These are phyloP conservation scores for Ambispora gerdemannii DNA, from an alignment of 192 early-diverging fungal genomes.

Conservation along the genomic window DNA sequence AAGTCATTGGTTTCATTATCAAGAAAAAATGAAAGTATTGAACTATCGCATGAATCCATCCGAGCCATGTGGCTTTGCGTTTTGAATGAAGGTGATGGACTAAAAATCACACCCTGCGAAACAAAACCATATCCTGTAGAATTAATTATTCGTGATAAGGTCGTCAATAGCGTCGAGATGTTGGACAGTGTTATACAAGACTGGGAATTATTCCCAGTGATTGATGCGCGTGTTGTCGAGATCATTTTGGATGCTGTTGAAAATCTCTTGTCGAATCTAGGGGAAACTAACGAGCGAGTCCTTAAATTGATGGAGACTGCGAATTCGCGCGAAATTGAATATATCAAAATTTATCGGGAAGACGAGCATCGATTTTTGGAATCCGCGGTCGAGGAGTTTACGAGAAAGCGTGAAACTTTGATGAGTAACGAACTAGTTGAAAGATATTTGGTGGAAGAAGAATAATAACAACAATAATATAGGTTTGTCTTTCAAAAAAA, in stretches of 20 bases:
- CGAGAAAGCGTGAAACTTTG: conserved; percentile 22
- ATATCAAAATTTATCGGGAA: conserved; percentile 26
- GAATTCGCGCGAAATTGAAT: conserved; percentile 19
- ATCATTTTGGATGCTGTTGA: conserved; percentile 10
- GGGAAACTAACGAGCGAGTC: conserved; percentile 22
- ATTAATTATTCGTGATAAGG: conserved; percentile 13
- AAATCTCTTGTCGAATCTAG: conserved; percentile 11
- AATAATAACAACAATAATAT: too few species aligned
- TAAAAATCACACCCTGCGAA: background rate
- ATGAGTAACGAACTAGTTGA: conserved; percentile 11
- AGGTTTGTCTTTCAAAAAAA: too few species aligned
- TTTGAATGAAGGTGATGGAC: conserved; percentile 24
- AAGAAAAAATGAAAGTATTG: conserved; percentile 18
- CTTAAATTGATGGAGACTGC: conserved; percentile 27
- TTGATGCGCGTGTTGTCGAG: conserved; percentile 1
- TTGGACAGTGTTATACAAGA: conserved; percentile 18
- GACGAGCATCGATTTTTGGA: conserved; percentile 24
- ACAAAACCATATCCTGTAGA: background rate
- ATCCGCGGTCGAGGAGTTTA: conserved; percentile 24
- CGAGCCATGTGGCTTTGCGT: conserved; percentile 27
- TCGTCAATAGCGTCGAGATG: background rate
- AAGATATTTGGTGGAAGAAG: background rate
- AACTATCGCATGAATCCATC: conserved; percentile 9
- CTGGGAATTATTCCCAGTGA: background rate
- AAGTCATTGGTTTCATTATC: conserved; percentile 17